These are phyloP conservation scores for Albizia julibrissin DNA, from an alignment of 306 rosid genomes.

Conservation along the genomic window DNA sequence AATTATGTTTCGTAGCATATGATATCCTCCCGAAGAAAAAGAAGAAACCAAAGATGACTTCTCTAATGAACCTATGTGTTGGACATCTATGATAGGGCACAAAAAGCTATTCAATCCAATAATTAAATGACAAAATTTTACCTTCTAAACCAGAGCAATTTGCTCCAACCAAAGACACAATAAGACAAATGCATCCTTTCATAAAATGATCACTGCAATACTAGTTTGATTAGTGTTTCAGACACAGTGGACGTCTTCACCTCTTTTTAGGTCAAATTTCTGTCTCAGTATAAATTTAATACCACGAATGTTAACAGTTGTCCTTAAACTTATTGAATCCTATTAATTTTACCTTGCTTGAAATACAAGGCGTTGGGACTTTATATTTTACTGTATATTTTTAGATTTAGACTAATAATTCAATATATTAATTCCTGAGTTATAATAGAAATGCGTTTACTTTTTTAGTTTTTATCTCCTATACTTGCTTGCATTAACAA, in stretches of 20 bases:
- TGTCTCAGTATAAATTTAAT: not conserved
- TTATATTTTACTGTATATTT: not conserved
- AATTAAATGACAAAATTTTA: not conserved
- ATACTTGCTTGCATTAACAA: not conserved
- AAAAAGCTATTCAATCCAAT: not conserved
- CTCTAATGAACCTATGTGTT: not conserved
- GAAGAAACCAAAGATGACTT: no score
- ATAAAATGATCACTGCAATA: not conserved
- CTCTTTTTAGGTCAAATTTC: not conserved
- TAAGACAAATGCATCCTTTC: not conserved
- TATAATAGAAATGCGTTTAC: not conserved
- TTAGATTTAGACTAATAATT: not conserved
- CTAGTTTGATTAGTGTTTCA: not conserved
- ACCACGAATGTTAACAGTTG: not conserved
- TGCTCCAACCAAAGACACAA: not conserved
- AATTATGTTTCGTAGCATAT: not conserved
- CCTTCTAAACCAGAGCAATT: not conserved
- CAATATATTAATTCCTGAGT: not conserved
- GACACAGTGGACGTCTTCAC: not conserved
- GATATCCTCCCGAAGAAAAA: not conserved
- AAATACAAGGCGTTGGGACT: not conserved
- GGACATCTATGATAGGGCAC: not conserved
- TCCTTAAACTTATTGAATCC: not conserved
- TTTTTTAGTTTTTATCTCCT: conserved; percentile 8
- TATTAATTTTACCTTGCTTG: not conserved